Evolutionary conservation across 2,329 filamentous ascomycete genomes (phyloP), one percentile per base, ranked within the genome.

Genomic region (Cladophialophora carrionii): DNA sequence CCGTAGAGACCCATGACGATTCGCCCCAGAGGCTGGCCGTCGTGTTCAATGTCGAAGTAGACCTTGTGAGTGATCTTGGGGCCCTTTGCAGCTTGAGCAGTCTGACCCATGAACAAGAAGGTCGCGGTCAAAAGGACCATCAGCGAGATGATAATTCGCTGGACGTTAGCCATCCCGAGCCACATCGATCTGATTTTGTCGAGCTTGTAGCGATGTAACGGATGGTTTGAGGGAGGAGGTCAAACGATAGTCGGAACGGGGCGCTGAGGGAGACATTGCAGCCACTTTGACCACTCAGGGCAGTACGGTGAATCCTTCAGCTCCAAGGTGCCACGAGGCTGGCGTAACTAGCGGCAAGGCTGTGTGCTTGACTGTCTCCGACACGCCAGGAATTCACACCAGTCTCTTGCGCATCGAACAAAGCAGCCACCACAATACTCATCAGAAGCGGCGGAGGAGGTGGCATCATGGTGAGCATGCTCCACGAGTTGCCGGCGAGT

Each of bases 61-160:
- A 89, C 86, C 84, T 83, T 96, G 84, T 91, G 84, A 74, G 93
- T 97, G 83, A 97, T 94, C 87, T 95, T 96, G 69, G 92, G 94
- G 54, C 95, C 94, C 83, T 94, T 92, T 71, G 83, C 83, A 61
- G 90, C 90, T 72, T 90, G 87, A 66, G 86, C 87, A 37, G 87
- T 85, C 79, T 92, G 88, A 72, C 89, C 84, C 76, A 96, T 87
- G 81, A 91, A 87, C 72, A 92, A 81, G 76, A 94, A 83, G 72
- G 85, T 84, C 73, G 93, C 83, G 73, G 90, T 88, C 73, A 96
- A 78, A 75, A 96, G 86, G 76, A 96, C 84, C 76, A 92, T 83
- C 74, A 89, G 83, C 74, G 90, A 87, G 77, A 89, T 83, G 75
- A 92, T 76, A 71, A 92, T 78, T 74, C 88, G 84, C 79, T 90